These are phyloP conservation scores for Psidium guajava DNA, from an alignment of 345 rosid species.

Conservation along the genomic window DNA sequence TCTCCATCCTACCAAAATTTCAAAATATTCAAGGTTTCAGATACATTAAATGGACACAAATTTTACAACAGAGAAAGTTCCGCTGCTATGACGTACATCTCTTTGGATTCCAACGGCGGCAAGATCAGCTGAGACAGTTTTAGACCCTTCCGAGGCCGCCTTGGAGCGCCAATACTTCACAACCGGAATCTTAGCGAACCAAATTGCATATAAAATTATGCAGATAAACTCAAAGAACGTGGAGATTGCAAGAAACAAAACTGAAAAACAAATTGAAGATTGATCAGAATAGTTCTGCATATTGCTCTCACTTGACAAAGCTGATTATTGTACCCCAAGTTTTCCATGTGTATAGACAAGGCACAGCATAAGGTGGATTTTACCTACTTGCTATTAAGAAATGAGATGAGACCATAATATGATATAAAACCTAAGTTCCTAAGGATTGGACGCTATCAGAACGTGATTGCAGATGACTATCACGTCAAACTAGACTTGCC, in stretches of 20 bases:
- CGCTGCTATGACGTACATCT: not conserved
- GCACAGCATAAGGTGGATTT: not conserved
- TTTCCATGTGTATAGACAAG: not conserved
- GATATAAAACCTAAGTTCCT: not conserved
- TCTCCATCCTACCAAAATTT: not conserved
- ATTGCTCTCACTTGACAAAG: not conserved
- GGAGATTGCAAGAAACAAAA: constrained; percentile 1
- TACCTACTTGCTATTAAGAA: not conserved
- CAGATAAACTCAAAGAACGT: not conserved
- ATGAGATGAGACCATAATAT: not conserved
- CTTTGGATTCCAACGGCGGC: constrained; percentile 6
- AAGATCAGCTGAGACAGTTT: constrained; percentile 9
- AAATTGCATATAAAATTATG: not conserved
- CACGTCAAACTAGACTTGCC: not conserved
- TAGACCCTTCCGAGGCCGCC: constrained; percentile 3
- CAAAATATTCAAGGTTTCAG: not conserved
- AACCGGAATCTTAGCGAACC: constrained; percentile 1
- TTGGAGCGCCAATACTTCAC: not conserved
- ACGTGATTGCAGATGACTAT: not conserved
- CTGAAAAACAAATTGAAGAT: not conserved
- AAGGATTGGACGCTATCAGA: not conserved
- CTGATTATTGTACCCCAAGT: not conserved
- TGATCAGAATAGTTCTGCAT: not conserved
- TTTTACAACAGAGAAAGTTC: not conserved
- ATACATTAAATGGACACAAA: not conserved